Evolutionary conservation across 1,284 basidiomycete genomes (phyloP).

Genomic region (Puccinia horiana): DNA sequence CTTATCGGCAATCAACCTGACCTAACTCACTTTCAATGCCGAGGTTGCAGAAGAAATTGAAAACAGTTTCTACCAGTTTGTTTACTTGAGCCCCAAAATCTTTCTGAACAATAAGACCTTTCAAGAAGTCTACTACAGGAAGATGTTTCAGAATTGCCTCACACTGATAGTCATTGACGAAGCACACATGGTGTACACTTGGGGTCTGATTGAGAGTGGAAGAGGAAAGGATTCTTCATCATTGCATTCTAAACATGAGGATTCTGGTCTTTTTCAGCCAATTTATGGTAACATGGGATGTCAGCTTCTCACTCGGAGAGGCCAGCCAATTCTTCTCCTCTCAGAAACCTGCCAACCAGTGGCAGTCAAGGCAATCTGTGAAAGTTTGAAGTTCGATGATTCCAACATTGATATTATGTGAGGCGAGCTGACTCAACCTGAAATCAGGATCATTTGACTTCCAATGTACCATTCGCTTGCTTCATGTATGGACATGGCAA

Average conservation of each 20-base stretch:
- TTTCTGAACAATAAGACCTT: not conserved
- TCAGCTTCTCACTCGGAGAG: not conserved
- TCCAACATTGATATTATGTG: not conserved
- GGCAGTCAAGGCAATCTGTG: not conserved
- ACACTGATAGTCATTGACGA: slow-evolving; percentile 6
- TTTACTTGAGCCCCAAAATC: too few species aligned
- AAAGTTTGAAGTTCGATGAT: slow-evolving; percentile 1
- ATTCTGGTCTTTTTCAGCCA: not conserved
- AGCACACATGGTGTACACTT: slow-evolving; percentile 12
- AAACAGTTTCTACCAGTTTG: not conserved
- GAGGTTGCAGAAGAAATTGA: not conserved
- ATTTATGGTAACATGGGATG: not conserved
- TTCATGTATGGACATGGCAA: not conserved
- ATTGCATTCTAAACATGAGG: not conserved
- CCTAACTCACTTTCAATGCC: not conserved
- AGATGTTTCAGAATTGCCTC: not conserved
- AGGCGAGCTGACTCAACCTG: not conserved
- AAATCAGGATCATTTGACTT: not conserved
- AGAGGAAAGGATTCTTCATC: too few species aligned
- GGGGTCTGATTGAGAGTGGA: slow-evolving; percentile 5
- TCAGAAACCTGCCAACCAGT: slow-evolving; percentile 8
- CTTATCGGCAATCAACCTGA: not conserved
- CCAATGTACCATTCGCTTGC: not conserved
- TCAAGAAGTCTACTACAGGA: not conserved
- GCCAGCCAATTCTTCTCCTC: not conserved